These are phyloP conservation scores for Chrysoporthe deuterocubensis DNA, from an alignment of 2,329 filamentous ascomycete genomes.

Conservation along the genomic window DNA sequence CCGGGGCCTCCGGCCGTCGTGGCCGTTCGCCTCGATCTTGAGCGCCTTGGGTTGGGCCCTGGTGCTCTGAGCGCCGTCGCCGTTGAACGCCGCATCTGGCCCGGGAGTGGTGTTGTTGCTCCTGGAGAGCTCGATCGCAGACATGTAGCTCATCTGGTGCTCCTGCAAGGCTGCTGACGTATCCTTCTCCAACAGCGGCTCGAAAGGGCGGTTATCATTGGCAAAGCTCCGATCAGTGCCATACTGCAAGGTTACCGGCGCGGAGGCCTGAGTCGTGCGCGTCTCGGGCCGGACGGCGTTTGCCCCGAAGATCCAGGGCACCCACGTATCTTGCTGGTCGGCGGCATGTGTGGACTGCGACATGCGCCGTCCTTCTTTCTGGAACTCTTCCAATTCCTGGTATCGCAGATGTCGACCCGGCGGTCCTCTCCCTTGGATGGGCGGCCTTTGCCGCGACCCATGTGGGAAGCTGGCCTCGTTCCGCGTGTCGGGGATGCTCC, in stretches of 20 bases:
- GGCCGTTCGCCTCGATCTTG: constrained; percentile 42
- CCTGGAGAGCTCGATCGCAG: constrained; percentile 59
- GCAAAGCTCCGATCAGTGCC: constrained; percentile 71
- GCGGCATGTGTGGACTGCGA: constrained; percentile 32
- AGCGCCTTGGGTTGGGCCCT: constrained; percentile 33
- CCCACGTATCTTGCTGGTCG: constrained; percentile 36
- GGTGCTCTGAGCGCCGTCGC: constrained; percentile 33
- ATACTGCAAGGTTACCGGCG: constrained; percentile 59
- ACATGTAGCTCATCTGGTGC: constrained; percentile 58
- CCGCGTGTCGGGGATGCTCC: neutral
- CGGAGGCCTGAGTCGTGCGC: constrained; percentile 38
- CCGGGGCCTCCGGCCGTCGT: constrained; percentile 37
- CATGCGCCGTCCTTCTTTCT: constrained; percentile 42
- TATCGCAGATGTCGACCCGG: constrained; percentile 48
- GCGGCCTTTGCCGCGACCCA: constrained; percentile 9
- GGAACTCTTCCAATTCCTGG: constrained; percentile 48
- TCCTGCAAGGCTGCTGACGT: constrained; percentile 61
- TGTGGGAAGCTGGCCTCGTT: constrained; percentile 14
- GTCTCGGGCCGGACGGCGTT: constrained; percentile 41
- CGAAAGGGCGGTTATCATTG: constrained; percentile 56
- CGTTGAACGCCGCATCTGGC: constrained; percentile 53
- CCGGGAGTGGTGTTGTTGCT: constrained; percentile 65
- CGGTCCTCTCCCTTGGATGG: constrained; percentile 31
- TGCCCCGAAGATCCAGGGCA: constrained; percentile 6
- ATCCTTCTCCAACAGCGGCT: constrained; percentile 59